Percentiles rank a stretch among this genome's conserved stretches.
These are phyloP conservation scores for Pseudoscleropodium purum DNA, from an alignment of 225 moss, liverwort and hornwort genomes.

Conservation along the genomic window DNA sequence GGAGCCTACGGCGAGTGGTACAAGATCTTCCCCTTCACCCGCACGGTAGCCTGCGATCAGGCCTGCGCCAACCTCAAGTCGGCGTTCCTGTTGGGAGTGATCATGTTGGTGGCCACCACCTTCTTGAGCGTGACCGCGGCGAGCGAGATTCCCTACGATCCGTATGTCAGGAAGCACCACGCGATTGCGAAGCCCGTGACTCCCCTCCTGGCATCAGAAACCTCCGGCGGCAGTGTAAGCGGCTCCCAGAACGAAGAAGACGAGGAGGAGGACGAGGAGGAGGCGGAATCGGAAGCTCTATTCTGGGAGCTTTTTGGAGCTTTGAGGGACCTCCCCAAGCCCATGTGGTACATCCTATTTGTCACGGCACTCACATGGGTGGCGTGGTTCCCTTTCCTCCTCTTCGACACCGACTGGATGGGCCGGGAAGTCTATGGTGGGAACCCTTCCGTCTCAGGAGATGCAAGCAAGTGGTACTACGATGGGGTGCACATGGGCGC, in stretches of 20 bases:
- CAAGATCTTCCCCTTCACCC: constrained; percentile 38
- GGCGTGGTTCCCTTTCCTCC: constrained; percentile 89
- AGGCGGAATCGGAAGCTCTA: constrained; percentile 54
- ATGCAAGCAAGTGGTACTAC: constrained; percentile 22
- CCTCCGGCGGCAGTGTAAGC: not conserved
- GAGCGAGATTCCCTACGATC: constrained; percentile 66
- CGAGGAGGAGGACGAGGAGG: constrained; percentile 62
- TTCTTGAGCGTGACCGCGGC: constrained; percentile 61
- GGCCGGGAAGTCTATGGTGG: constrained; percentile 83
- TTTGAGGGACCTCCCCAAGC: constrained; percentile 53
- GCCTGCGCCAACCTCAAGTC: constrained; percentile 82
- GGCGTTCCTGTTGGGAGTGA: constrained; percentile 66
- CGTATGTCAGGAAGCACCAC: not conserved
- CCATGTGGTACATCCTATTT: constrained; percentile 81
- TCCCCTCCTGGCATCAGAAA: constrained; percentile 31
- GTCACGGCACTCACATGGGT: constrained; percentile 82
- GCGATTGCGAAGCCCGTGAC: constrained; percentile 19
- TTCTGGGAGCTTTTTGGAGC: constrained; percentile 71
- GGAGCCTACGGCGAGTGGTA: constrained; percentile 76
- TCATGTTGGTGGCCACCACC: constrained; percentile 47
- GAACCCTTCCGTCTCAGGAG: not conserved
- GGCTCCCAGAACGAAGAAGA: constrained; percentile 34
- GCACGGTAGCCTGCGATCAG: constrained; percentile 36
- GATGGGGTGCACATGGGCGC: constrained; percentile 81
- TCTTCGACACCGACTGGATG: constrained; percentile 98